Evolutionary conservation across 768 basidiomycete genomes (phyloP), one percentile per base, ranked within the genome.

Genomic region (Hypsizygus marmoreus): DNA sequence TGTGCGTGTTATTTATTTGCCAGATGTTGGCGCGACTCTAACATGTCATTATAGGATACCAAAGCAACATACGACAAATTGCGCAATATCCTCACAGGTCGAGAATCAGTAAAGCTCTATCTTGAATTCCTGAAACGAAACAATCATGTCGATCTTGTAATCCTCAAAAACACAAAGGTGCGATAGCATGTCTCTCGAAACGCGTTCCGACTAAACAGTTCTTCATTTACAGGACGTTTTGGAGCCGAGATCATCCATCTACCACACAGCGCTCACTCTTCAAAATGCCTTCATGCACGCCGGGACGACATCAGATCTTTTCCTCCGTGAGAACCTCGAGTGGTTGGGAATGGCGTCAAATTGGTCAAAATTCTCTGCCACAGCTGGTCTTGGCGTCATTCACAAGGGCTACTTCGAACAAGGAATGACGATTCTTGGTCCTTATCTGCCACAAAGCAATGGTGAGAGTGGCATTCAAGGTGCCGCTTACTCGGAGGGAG

Each of bases 361-460:
- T 63, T 99, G 97, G 97, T 91, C 93, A 22, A 99, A 98, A 61
- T 99, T 98, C 70, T 91, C 93, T 3, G 92, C 97, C 5, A 97
- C 97, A 10, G 94, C 97, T 14, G 94, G 91, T 7, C 81, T 99
- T 17, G 97, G 97, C 51, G 91, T 98, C 45, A 97, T 99, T 53
- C 93, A 98, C 73, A 95, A 95, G 61, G 97, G 97, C 32, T 94
- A 94, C 64, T 90, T 92, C 58, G 84, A 93, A 58, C 87, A 95
- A 65, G 95, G 94, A 38, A 86, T 89, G 80, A 83, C 81, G 35
- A 91, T 98, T 42, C 81, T 99, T 19, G 86, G 88, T 3, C 97
- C 97, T 0, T 98, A 98, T 68, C 84, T 98, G 25, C 97, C 97
- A 40, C 79, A 81, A 54, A 75, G 70, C 38, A 84, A 81, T 38